Evolutionary conservation across 257 asterid species (phyloP), one percentile per base, ranked within the genome.

Genomic region (Solanum gracilifrons): DNA sequence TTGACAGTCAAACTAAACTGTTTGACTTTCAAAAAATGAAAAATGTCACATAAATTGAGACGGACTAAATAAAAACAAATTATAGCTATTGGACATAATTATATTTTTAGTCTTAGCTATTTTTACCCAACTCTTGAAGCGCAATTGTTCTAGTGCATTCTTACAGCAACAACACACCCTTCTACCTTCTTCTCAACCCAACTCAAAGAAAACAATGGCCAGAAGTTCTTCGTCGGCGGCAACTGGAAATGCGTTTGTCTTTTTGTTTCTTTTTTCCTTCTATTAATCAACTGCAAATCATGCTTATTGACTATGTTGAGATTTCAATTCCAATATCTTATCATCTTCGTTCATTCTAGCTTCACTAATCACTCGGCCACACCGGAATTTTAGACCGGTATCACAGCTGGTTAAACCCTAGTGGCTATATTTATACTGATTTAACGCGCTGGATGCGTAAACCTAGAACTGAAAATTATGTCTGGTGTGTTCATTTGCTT

Each of bases 221-320:
- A 88, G 91, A 84, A 91, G 15, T 90, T 90, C 75, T 88, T 91
- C 77, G 92, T 91, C 79, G 93, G 93, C 35, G 93, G 92, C 85
- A 91, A 91, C 89, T 91, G 92, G 93, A 91, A 91, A 90, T 91
- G 92, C 89, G 92, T 91, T 86, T 18, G 91, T 58, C 62, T 9
- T 31, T 36, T 36, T 31, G 43, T 5, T 64, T n/a, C n/a, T 7
- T 85, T 15, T 51, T 82, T 48, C 11, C 43, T 66, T 25, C 33
- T 12, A 66, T 23, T 66, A 66, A 66, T 25, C 10, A 66, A 66
- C 18, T 66, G 20, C 20, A 7, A 66, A 31, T 71, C n/a, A 32
- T 71, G 25, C 77, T 31, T 16, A 71, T 71, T 72, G 27, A 72
- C 41, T 72, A 71, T 18, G 13, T 32, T 71, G 41, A 71, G 77